Percentiles rank a stretch among this genome's conserved stretches.
phyloP scores from a whole-genome alignment of 768 basidiomycete genomes.

The Lentinula aciculospora region DNA sequence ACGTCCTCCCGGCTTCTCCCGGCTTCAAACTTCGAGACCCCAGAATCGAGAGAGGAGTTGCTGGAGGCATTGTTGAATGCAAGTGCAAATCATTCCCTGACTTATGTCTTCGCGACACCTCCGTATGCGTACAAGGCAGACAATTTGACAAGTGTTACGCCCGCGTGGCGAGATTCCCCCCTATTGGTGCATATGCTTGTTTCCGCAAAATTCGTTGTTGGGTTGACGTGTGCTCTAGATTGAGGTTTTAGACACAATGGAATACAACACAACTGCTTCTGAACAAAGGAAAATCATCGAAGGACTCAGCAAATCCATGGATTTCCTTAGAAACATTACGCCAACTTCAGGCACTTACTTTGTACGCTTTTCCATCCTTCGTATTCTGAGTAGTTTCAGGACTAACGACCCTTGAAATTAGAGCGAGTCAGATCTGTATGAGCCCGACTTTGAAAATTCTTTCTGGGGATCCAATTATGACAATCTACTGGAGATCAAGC shows the following conservation, averaged over 20 bases:
- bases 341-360: background rate
- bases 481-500: background rate
- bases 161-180: background rate
- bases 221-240: background rate
- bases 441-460: background rate
- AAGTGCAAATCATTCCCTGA: background rate
- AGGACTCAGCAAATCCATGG: background rate
- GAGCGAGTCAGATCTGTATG: background rate
- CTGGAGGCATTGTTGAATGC: background rate
- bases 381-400: too few relatives aligned
- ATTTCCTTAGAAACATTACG: background rate
- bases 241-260: background rate
- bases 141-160: background rate
- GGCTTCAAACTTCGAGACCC: background rate
- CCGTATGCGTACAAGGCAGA: background rate
- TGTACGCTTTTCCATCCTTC: background rate
- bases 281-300: background rate
- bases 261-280: background rate
- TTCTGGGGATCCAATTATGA: slow-evolving; percentile 1
- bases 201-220: background rate
- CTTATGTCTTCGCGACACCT: background rate
- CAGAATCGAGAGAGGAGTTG: background rate
- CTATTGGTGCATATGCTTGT: background rate
- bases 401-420: background rate
- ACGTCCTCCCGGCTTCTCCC: background rate